Base-by-base conservation (phyloP, 345 rosid genomes). In the Limnanthes douglasii region DNA sequence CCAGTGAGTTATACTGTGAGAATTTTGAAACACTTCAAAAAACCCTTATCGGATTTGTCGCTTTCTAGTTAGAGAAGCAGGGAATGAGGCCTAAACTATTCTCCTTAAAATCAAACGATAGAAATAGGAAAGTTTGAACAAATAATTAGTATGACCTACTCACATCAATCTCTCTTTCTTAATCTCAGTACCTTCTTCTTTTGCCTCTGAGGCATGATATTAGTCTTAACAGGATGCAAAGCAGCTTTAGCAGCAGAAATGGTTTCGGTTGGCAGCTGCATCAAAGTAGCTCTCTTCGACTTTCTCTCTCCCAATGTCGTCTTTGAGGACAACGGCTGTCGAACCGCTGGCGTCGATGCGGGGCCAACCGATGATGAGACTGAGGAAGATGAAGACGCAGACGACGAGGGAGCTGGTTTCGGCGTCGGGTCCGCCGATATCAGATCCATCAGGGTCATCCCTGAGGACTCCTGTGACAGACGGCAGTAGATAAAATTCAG, bases 391-490 rank as follows among this genome's bases (percentile, higher is more conserved):
- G 73, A 26, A 15, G 69, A 43, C 0, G 69, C 34, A 5, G 78
- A 37, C 7, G 83, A 42, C 1, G 68, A 30, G 28, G 78, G 21
- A 14, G 78, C 46, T 21, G 68, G 64, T 15, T 54, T 31, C 1
- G 70, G 57, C 3, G 70, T 20, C 15, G 98, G 94, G 51, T 90
- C 98, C 13, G 96, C 84, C 49, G 96, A 68, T 31, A 90, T 90
- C 66, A 84, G 85, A 84, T 90, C 98, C 98, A 90, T 90, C 46
- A 90, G 70, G 39, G 98, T 84, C 13, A 56, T 78, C 45, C 96
- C 96, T 36, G 94, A 66, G 5, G 94, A 72, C 22, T 90, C 96
- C 95, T 84, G 50, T 19, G n/a, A n/a, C n/a, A n/a, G n/a, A n/a
- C n/a, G n/a, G n/a, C n/a, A n/a, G n/a, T n/a, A n/a, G n/a, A n/a